These are phyloP conservation scores for Raddia distichophylla DNA, from an alignment of 176 grass and related monocot species.

Conservation along the genomic window DNA sequence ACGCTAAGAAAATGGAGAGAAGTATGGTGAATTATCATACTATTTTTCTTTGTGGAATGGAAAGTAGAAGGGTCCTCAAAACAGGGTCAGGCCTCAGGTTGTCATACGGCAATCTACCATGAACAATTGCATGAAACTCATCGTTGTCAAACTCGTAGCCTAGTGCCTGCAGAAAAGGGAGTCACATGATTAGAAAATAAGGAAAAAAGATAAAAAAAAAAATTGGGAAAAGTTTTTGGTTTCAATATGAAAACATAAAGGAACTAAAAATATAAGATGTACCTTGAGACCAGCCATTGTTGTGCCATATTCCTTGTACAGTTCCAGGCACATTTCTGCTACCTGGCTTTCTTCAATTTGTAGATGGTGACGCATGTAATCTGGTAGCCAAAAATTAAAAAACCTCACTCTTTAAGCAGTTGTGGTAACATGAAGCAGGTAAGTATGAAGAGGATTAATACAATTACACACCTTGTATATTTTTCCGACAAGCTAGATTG, in stretches of 20 bases:
- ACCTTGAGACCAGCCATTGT: constrained; percentile 89
- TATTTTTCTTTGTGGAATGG: constrained; percentile 73
- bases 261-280: not conserved
- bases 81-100: constrained; percentile 60
- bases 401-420: constrained; percentile 20
- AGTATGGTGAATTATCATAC: constrained; percentile 29
- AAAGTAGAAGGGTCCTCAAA: constrained; percentile 66
- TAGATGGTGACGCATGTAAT: constrained; percentile 73
- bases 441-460: not conserved
- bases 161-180: constrained; percentile 48
- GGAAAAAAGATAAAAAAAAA: not conserved
- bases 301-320: constrained; percentile 80
- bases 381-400: constrained; percentile 38
- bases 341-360: constrained; percentile 66
- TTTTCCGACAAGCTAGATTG: constrained; percentile 70
- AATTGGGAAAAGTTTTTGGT: not conserved
- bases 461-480: constrained; percentile 60
- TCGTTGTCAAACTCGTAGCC: constrained; percentile 62
- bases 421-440: constrained; percentile 5
- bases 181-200: not conserved
- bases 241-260: not conserved
- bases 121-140: constrained; percentile 73
- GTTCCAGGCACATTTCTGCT: constrained; percentile 65
- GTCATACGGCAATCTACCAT: constrained; percentile 76
- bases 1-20: not conserved